These are phyloP conservation scores for Aspergillus sp. DNA, from an alignment of 2,329 filamentous ascomycete genomes.

Conservation along the genomic window DNA sequence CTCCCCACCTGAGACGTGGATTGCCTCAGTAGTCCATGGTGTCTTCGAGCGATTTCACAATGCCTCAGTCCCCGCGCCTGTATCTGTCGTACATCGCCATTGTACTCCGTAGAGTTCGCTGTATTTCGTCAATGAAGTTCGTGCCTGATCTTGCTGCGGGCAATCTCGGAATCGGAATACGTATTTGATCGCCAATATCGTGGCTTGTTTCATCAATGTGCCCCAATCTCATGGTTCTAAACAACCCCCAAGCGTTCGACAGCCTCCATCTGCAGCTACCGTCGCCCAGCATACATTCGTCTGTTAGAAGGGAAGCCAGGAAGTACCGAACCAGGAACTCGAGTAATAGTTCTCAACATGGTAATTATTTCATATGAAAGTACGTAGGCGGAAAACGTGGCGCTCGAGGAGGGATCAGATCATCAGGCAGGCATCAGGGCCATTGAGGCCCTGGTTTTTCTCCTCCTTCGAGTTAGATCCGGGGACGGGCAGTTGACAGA, in stretches of 20 bases:
- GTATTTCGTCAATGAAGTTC: constrained; percentile 14
- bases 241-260: neutral
- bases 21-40: neutral
- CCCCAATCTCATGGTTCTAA: neutral
- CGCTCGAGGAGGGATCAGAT: constrained; percentile 7
- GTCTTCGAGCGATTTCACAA: neutral
- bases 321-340: neutral
- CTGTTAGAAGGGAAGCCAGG: neutral
- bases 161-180: constrained; percentile 7
- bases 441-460: constrained; percentile 9
- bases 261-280: constrained; percentile 11
- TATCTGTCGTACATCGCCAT: neutral
- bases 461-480: constrained; percentile 13
- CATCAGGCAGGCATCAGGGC: constrained; percentile 3
- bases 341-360: constrained; percentile 1
- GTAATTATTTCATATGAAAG: neutral
- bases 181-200: constrained; percentile 8
- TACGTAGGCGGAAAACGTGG: constrained; percentile 17
- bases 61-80: neutral
- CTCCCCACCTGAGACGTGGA: neutral
- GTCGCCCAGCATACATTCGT: constrained; percentile 1
- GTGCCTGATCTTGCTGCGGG: constrained; percentile 18
- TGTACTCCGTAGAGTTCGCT: neutral
- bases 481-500: constrained; percentile 30
- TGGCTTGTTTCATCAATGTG: constrained; percentile 13